Evolutionary conservation across 192 early-diverging fungal species (phyloP), one percentile per base, ranked within the genome.

Genomic region (Coemansia sp.): DNA sequence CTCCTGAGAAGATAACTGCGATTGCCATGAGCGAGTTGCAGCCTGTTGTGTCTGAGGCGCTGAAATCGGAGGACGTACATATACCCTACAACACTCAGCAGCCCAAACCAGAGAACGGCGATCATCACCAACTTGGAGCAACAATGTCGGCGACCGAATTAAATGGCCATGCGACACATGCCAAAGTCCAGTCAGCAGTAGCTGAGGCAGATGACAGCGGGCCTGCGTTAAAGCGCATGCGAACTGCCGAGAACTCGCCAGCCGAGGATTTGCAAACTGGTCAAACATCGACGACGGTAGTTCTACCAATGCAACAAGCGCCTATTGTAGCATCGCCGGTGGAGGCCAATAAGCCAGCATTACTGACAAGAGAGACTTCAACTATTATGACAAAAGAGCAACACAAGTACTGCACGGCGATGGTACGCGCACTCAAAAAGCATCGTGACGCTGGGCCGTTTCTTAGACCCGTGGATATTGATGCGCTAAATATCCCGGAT

Each of bases 391-490:
- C 87, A 48, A 86, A 86, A 57, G 91, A 93, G 48, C 93, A 97
- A 73, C 74, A 90, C 55, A 95, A 94, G 68, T 93, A 89, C 69
- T 90, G 89, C 73, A 75, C 68, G 10, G 86, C 88, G 16, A 88
- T 93, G 62, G 71, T 96, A 25, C 85, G 85, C 28, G 81, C 85
- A 7, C 72, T 94, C 32, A 92, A 92, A 59, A 84, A 87, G 49
- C 88, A 93, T 58, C 88, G 91, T 62, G 92, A 94, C 53, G 90
- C 92, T 5, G 84, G 81, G 8, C 88, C 90, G n/a, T 99, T 99
- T 70, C 81, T 94, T 25, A 69, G 88, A 50, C 92, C 91, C 0
- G 92, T 94, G 23, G 92, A 94, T 63, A 78, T 83, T 47, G 85
- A 92, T 24, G 83, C 83, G 49, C 83, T 92, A 23, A 90, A 88